A percentile compares a stretch with the other conserved stretches of the same genome.
Conservation (phyloP, 1,284 basidiomycete genomes). For the Austroboletus novae-zelandiae region DNA sequence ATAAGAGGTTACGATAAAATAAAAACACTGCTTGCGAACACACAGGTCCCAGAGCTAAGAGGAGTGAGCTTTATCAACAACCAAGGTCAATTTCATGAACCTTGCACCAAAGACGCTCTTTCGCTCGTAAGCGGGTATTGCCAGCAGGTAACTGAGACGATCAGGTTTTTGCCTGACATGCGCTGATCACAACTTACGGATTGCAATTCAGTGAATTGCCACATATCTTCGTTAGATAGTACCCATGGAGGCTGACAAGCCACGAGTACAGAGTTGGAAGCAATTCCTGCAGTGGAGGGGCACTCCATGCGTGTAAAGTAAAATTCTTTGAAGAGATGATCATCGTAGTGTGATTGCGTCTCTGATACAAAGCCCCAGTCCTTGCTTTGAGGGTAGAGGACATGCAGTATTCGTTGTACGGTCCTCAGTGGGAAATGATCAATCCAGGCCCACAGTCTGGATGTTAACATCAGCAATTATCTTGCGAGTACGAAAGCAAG, state of each 20-base stretch:
- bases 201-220: constrained; percentile 35
- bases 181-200: constrained; percentile 28
- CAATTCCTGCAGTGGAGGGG: constrained; percentile 21
- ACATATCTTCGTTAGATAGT: constrained; percentile 39
- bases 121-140: constrained; percentile 29
- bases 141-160: constrained; percentile 26
- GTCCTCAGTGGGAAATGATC: constrained; percentile 42
- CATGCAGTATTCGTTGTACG: constrained; percentile 42
- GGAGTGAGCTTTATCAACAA: constrained; percentile 7
- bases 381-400: constrained; percentile 36
- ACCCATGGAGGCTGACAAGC: constrained; percentile 51
- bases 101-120: constrained; percentile 47
- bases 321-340: constrained; percentile 35
- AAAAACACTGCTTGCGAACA: constrained; percentile 36
- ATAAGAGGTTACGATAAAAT: constrained; percentile 50
- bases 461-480: background rate
- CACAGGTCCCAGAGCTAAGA: constrained; percentile 47
- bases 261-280: constrained; percentile 36
- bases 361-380: constrained; percentile 33
- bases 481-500: background rate
- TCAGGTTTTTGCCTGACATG: constrained; percentile 1
- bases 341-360: constrained; percentile 32
- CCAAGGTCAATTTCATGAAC: constrained; percentile 21
- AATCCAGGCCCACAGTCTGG: constrained; percentile 41
- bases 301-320: constrained; percentile 34